Base-by-base conservation (phyloP, 2,329 filamentous ascomycete genomes). In the Lizonia empirigonia region DNA sequence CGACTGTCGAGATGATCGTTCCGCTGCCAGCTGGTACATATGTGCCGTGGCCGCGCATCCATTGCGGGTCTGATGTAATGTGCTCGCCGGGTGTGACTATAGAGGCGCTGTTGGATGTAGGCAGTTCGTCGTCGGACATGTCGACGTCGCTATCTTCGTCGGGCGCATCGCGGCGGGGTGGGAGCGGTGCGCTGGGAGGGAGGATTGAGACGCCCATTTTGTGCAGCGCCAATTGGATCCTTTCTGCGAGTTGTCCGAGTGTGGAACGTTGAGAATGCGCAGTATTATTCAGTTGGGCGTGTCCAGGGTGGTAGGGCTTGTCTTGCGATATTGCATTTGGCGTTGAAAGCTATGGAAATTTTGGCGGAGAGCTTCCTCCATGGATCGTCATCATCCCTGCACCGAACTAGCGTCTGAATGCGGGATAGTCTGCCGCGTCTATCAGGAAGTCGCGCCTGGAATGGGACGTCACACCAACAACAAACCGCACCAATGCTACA, bases 21-120 rank as follows among this genome's bases (percentile, higher is more conserved):
- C 82, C 84, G 42, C 82, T 80, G 37, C 77, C 73, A 4, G 82
- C 74, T 15, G 83, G 82, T 37, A 89, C 80, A 73, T 90, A 96
- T 40, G 94, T 99, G 62, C 94, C 94, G 77, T 99, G 94, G 66
- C 94, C 94, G 77, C 91, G 76, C 93, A 97, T 97, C 91, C 91
- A 97, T 79, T 97, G 91, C n/a, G 91, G 83, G 74, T 97, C 91
- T 59, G 87, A 84, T 9, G 93, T 97, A 63, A 97, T 90, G 54
- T 88, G 77, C 70, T 95, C 89, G 67, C 93, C 94, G 1, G 93
- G 93, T 1, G 92, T 96, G 62, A 96, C 87, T 60, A 97, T 88
- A 35, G 76, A 74, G 27, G 71, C 74, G 19, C 50, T 52, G 33
- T 58, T 44, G 1, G 59, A 68, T 51, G 59, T 59, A 2, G 65